Evolutionary conservation across 148 eudicot genomes (phyloP).

Genomic region (Spergularia marina): DNA sequence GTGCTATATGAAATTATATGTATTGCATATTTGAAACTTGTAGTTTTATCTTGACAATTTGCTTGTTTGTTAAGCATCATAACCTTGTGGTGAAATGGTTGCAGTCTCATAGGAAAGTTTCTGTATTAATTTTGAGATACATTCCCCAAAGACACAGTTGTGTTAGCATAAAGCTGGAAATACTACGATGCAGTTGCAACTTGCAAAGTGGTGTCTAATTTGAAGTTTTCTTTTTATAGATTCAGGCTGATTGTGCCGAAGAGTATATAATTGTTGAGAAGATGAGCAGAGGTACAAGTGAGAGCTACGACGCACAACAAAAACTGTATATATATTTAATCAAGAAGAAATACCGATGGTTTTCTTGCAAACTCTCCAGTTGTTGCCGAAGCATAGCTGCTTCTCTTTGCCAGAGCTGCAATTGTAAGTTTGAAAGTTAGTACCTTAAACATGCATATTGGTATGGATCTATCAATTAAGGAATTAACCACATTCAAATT

Average conservation of each 20-base stretch:
- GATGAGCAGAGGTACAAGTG: background rate
- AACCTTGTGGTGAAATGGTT: no score
- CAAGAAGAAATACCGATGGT: conserved; percentile 48
- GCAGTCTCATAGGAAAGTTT: no score
- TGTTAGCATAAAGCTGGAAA: no score
- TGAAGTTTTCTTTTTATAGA: background rate
- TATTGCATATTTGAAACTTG: no score
- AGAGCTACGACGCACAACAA: background rate
- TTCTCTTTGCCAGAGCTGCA: conserved; percentile 80
- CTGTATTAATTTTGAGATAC: no score
- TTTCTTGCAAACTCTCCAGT: conserved; percentile 65
- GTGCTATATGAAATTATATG: no score
- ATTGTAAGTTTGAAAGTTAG: conserved; percentile 11
- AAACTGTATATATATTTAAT: background rate
- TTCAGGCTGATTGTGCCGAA: conserved; percentile 2
- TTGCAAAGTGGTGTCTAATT: background rate
- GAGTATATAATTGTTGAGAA: background rate
- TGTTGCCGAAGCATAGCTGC: conserved; percentile 69
- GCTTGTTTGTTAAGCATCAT: no score
- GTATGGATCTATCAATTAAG: background rate
- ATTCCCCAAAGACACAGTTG: no score
- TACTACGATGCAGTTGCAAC: background rate
- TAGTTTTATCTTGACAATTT: no score
- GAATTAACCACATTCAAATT: background rate
- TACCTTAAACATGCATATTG: background rate